These are phyloP conservation scores for Phytophthora nicotianae DNA, from an alignment of 352 stramenopile species.

Conservation along the genomic window DNA sequence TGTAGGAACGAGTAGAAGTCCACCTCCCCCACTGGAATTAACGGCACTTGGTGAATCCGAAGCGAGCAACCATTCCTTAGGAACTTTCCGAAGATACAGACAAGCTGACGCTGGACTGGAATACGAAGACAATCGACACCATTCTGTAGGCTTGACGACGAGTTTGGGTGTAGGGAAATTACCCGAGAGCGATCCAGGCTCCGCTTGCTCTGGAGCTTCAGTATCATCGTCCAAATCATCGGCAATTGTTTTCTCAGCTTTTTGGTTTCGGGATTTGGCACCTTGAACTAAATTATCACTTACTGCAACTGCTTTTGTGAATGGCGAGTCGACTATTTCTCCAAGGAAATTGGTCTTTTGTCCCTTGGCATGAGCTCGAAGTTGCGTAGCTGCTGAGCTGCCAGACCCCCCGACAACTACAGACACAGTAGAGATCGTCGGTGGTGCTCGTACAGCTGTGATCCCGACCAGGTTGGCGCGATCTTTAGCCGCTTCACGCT, in stretches of 20 bases:
- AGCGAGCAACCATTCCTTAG: constrained; percentile 62
- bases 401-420: constrained; percentile 24
- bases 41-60: constrained; percentile 20
- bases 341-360: constrained; percentile 78
- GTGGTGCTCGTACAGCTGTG: constrained; percentile 48
- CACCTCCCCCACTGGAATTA: constrained; percentile 38
- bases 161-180: constrained; percentile 62
- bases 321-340: constrained; percentile 59
- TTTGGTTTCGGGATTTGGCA: constrained; percentile 22
- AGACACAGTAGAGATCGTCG: neutral
- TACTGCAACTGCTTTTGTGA: constrained; percentile 38
- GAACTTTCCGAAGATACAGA: constrained; percentile 69
- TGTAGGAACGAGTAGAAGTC: constrained; percentile 77
- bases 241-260: constrained; percentile 10
- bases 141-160: constrained; percentile 78
- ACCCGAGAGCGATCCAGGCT: constrained; percentile 2
- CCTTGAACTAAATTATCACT: constrained; percentile 30
- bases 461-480: constrained; percentile 67
- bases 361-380: constrained; percentile 50
- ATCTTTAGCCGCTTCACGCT: constrained; percentile 65
- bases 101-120: constrained; percentile 54
- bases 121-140: constrained; percentile 72
- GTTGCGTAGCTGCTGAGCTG: constrained; percentile 36
- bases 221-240: constrained; percentile 30
- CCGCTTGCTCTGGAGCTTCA: constrained; percentile 13